Evolutionary conservation across 306 rosid genomes (phyloP).

Genomic region (Castanopsis chinensis): DNA sequence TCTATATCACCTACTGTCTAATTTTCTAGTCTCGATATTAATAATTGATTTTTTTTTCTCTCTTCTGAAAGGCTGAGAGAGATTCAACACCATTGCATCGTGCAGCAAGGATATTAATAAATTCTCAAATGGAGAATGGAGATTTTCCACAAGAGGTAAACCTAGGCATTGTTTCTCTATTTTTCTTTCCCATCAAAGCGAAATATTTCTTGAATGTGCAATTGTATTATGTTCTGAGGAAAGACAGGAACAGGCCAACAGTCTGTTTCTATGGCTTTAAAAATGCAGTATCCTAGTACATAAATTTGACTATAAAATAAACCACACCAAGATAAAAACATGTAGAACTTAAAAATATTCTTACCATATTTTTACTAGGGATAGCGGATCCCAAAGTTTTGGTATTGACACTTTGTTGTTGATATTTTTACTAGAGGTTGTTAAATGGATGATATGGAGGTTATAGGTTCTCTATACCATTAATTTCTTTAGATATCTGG

Average conservation of each 20-base stretch:
- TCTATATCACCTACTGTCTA: neutral
- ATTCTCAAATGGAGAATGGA: slow-evolving; percentile 78
- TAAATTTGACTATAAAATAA: neutral
- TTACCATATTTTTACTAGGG: neutral
- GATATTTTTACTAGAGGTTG: too few species aligned
- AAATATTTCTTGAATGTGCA: too few species aligned
- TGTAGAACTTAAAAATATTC: neutral
- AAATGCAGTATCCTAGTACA: neutral
- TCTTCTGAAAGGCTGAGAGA: slow-evolving; percentile 59
- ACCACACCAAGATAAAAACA: too few species aligned
- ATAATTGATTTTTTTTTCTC: neutral
- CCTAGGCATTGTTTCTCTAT: too few species aligned
- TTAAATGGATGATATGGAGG: too few species aligned
- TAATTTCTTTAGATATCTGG: too few species aligned
- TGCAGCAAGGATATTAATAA: slow-evolving; percentile 65
- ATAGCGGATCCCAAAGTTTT: too few species aligned
- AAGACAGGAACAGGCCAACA: neutral
- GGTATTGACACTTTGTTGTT: too few species aligned
- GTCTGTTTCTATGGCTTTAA: neutral
- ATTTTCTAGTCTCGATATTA: neutral
- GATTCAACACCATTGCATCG: slow-evolving; percentile 69
- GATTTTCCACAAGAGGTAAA: slow-evolving; percentile 35
- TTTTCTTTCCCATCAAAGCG: too few species aligned
- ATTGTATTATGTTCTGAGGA: too few species aligned
- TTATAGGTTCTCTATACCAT: too few species aligned